These are phyloP conservation scores for Lasiodiplodia citricola DNA, from an alignment of 2,329 filamentous ascomycete genomes.

Conservation along the genomic window DNA sequence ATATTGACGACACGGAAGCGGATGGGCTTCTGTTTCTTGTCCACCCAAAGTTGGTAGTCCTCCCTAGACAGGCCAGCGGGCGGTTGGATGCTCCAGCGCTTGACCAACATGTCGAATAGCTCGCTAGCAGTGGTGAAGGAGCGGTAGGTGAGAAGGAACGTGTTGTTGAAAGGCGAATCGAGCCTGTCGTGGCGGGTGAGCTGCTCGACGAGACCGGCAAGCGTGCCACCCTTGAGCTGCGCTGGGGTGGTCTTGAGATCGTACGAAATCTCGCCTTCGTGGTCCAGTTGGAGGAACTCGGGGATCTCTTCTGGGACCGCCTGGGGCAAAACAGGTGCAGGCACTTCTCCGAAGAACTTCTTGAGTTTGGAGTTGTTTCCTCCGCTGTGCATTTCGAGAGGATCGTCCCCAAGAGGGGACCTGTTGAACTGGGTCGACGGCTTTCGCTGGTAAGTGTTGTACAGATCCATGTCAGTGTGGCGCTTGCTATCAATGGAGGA, in stretches of 20 bases:
- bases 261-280: conserved; percentile 88
- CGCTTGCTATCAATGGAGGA: conserved; percentile 44
- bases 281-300: conserved; percentile 82
- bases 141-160: conserved; percentile 93
- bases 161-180: conserved; percentile 95
- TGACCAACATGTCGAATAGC: conserved; percentile 89
- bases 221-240: conserved; percentile 84
- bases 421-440: conserved; percentile 48
- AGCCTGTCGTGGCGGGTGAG: conserved; percentile 94
- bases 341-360: conserved; percentile 59
- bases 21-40: conserved; percentile 94
- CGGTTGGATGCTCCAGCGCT: conserved; percentile 90
- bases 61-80: conserved; percentile 76
- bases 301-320: conserved; percentile 75
- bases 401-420: conserved; percentile 53
- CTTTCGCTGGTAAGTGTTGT: conserved; percentile 37
- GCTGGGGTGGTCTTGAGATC: conserved; percentile 79
- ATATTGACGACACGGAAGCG: conserved; percentile 97
- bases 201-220: conserved; percentile 90
- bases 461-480: conserved; percentile 46
- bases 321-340: conserved; percentile 50
- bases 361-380: conserved; percentile 56
- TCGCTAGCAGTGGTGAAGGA: conserved; percentile 93
- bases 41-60: conserved; percentile 87
- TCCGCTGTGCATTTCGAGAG: conserved; percentile 43